Evolutionary conservation across 2,329 filamentous ascomycete species (phyloP).

Genomic region (Bertia moriformis): DNA sequence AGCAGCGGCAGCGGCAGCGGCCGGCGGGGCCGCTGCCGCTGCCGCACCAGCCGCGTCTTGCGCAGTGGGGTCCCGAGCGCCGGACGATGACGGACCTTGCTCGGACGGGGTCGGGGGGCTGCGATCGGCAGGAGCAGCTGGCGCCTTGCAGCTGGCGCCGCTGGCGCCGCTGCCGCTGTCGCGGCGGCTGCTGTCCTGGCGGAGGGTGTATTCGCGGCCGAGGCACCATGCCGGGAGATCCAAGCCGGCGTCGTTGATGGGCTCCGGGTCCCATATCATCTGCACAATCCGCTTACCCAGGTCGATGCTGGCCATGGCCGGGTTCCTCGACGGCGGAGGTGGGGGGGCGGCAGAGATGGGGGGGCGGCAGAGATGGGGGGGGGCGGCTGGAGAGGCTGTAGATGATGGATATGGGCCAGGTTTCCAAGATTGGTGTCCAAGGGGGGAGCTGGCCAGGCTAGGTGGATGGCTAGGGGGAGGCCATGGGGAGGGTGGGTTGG

Average conservation of each 20-base stretch:
- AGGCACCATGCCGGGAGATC: slow-evolving; percentile 75
- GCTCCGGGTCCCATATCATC: slow-evolving; percentile 84
- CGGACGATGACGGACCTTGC: too few species aligned
- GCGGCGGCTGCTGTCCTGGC: neutral
- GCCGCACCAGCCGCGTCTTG: neutral
- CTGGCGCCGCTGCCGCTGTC: too few species aligned
- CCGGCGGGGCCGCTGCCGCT: too few species aligned
- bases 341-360: neutral
- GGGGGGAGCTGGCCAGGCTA: too few species aligned
- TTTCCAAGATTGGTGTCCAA: too few species aligned
- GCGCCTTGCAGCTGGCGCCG: too few species aligned
- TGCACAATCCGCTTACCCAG: slow-evolving; percentile 72
- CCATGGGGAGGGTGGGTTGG: too few species aligned
- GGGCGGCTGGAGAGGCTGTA: neutral
- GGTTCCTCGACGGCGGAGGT: slow-evolving; percentile 4
- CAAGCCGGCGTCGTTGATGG: slow-evolving; percentile 58
- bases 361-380: neutral
- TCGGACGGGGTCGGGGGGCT: too few species aligned
- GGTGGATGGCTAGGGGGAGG: too few species aligned
- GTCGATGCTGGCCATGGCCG: slow-evolving; percentile 61
- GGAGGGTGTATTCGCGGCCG: slow-evolving; percentile 33
- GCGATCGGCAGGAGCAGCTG: too few species aligned
- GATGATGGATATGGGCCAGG: too few species aligned
- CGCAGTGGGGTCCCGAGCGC: neutral
- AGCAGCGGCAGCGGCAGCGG: neutral